Percentiles rank a stretch among this genome's conserved stretches.
Conservation (phyloP, 805 yeast species). For the Kluyveromyces nonfermentans region DNA sequence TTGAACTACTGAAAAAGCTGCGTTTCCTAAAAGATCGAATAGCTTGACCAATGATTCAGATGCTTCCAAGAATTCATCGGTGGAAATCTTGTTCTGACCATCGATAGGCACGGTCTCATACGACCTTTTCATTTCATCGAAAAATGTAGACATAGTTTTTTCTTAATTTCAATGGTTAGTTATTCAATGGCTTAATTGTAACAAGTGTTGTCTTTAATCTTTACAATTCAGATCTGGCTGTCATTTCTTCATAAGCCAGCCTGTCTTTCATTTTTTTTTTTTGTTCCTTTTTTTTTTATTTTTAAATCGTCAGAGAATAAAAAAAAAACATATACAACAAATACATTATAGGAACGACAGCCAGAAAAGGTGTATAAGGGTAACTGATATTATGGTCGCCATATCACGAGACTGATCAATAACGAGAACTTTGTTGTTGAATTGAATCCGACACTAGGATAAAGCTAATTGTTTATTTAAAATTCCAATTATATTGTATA, state of each 20-base stretch:
- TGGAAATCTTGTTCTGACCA: slow-evolving; percentile 52
- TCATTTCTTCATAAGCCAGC: not conserved
- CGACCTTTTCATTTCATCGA: slow-evolving; percentile 66
- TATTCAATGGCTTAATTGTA: not conserved
- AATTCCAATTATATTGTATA: not conserved
- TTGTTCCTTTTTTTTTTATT: not conserved
- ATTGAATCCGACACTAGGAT: too few species aligned
- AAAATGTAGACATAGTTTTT: slow-evolving; percentile 57
- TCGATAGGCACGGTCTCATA: slow-evolving; percentile 65
- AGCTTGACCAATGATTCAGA: slow-evolving; percentile 74
- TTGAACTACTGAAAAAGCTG: slow-evolving; percentile 80
- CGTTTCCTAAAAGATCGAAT: slow-evolving; percentile 71
- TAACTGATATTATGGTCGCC: too few species aligned
- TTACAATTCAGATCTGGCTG: not conserved
- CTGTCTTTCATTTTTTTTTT: not conserved
- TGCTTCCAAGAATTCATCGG: slow-evolving; percentile 72
- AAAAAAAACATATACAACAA: too few species aligned
- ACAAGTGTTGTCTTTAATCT: not conserved
- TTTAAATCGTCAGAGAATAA: not conserved
- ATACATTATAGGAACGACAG: not conserved
- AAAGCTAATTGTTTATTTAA: too few species aligned
- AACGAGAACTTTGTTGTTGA: too few species aligned
- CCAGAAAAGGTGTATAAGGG: not conserved
- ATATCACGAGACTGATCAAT: too few species aligned
- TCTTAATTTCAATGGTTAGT: slow-evolving; percentile 1